Percentiles rank a stretch among this genome's conserved stretches.
Evolutionary conservation across 352 stramenopile genomes (phyloP).

Genomic region (Globisporangium apiculatum): DNA sequence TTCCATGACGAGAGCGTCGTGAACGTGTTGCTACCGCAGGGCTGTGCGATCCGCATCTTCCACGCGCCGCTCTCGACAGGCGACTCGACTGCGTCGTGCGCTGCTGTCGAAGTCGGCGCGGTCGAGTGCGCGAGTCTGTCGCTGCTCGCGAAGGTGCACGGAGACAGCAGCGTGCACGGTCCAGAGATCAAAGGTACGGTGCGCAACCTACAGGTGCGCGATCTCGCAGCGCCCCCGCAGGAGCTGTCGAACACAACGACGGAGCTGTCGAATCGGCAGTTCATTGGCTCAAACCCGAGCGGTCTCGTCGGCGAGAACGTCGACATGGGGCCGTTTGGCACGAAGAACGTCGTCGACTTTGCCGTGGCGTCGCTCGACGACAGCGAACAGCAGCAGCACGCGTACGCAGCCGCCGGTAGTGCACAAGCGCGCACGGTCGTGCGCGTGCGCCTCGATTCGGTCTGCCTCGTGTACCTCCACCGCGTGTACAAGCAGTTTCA

Average conservation of each 20-base stretch:
- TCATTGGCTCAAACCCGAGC: conserved; percentile 56
- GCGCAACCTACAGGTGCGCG: conserved; percentile 62
- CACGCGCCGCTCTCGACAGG: conserved; percentile 22
- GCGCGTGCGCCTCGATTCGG: conserved; percentile 64
- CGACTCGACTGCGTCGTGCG: neutral
- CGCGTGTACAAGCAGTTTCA: conserved; percentile 85
- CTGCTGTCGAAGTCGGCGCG: conserved; percentile 11
- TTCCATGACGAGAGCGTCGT: conserved; percentile 9
- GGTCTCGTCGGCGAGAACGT: conserved; percentile 26
- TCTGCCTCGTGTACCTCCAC: conserved; percentile 79
- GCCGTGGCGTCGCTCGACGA: conserved; percentile 15
- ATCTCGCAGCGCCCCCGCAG: conserved; percentile 43
- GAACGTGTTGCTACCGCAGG: conserved; percentile 22
- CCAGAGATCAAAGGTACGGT: conserved; percentile 54
- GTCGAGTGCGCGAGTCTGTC: conserved; percentile 16
- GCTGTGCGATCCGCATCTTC: conserved; percentile 31
- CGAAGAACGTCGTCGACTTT: conserved; percentile 73
- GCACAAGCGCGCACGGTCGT: conserved; percentile 18
- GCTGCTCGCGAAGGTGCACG: conserved; percentile 7
- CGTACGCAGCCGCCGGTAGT: neutral
- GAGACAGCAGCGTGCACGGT: neutral
- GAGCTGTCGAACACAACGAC: conserved; percentile 18
- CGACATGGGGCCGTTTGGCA: conserved; percentile 37
- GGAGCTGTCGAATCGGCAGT: conserved; percentile 55
- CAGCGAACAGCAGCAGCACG: neutral